These are phyloP conservation scores for Backusella liffmaniae DNA, from an alignment of 192 early-diverging fungal genomes.

Conservation along the genomic window DNA sequence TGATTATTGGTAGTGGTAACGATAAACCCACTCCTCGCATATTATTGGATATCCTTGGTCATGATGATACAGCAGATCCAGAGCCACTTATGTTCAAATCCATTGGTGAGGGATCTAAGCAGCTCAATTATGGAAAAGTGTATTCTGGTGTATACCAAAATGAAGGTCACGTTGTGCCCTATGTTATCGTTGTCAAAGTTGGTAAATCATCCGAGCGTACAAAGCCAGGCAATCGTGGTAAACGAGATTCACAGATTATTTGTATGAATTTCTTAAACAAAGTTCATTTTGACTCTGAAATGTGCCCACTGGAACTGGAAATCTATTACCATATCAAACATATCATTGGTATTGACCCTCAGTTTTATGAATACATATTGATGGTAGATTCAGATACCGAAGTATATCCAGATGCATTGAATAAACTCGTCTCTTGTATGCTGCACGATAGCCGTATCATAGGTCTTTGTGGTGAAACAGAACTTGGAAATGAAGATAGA, in stretches of 20 bases:
- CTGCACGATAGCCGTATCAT: constrained; percentile 79
- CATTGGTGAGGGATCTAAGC: constrained; percentile 73
- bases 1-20: constrained; percentile 81
- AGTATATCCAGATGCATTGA: constrained; percentile 83
- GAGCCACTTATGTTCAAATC: constrained; percentile 74
- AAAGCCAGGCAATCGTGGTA: constrained; percentile 83
- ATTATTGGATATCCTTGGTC: constrained; percentile 73
- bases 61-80: constrained; percentile 48
- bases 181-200: constrained; percentile 78
- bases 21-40: constrained; percentile 81
- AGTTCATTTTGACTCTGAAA: constrained; percentile 77
- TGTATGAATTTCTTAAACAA: constrained; percentile 81
- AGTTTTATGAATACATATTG: constrained; percentile 76
- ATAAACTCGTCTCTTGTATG: constrained; percentile 82
- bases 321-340: constrained; percentile 85
- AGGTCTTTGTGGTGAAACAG: constrained; percentile 97
- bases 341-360: constrained; percentile 79
- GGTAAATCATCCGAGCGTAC: constrained; percentile 67
- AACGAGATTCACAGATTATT: constrained; percentile 85
- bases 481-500: constrained; percentile 88
- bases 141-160: constrained; percentile 80
- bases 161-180: constrained; percentile 75
- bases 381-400: constrained; percentile 83
- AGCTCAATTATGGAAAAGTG: constrained; percentile 80
- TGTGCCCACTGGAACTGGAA: constrained; percentile 78